Evolutionary conservation across 768 basidiomycete species (phyloP).

Genomic region (Termitomyces eurrhizus): DNA sequence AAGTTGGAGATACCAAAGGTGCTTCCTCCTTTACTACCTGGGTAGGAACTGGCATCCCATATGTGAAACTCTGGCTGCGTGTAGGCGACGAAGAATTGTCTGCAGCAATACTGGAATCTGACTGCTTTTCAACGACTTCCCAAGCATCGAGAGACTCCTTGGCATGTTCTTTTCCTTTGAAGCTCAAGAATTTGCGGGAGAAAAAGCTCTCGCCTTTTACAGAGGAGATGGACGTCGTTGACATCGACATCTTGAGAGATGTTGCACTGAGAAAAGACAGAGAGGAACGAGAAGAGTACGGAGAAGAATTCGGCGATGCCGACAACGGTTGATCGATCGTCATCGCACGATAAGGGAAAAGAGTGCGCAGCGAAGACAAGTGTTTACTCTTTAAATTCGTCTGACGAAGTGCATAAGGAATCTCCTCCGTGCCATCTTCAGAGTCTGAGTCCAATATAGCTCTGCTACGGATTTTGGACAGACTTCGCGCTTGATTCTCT

Average conservation of each 20-base stretch:
- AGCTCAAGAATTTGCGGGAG: slow-evolving; percentile 33
- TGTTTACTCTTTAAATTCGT: slow-evolving; percentile 33
- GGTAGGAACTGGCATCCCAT: slow-evolving; percentile 16
- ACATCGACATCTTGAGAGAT: slow-evolving; percentile 32
- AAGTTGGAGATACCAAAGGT: slow-evolving; percentile 1
- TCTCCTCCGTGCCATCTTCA: slow-evolving; percentile 18
- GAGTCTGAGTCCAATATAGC: slow-evolving; percentile 26
- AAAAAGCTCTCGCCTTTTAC: slow-evolving; percentile 28
- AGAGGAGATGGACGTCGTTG: slow-evolving; percentile 34
- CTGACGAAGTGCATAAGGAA: slow-evolving; percentile 9
- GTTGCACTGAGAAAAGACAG: slow-evolving; percentile 42
- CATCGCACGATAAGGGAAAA: slow-evolving; percentile 39
- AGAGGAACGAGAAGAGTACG: slow-evolving; percentile 33
- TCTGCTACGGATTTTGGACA: slow-evolving; percentile 25
- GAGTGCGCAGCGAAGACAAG: slow-evolving; percentile 42
- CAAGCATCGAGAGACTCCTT: slow-evolving; percentile 37
- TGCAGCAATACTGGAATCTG: slow-evolving; percentile 21
- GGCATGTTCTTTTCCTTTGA: slow-evolving; percentile 38
- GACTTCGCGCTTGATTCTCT: slow-evolving; percentile 22
- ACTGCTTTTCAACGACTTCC: slow-evolving; percentile 38
- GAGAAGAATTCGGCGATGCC: slow-evolving; percentile 35
- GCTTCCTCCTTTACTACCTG: slow-evolving; percentile 6
- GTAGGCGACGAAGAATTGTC: slow-evolving; percentile 23
- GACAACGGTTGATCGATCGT: slow-evolving; percentile 35
- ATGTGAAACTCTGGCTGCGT: slow-evolving; percentile 25